phyloP scores from a whole-genome alignment of 2,329 filamentous ascomycete species.

The Verticillium tricorpus region DNA sequence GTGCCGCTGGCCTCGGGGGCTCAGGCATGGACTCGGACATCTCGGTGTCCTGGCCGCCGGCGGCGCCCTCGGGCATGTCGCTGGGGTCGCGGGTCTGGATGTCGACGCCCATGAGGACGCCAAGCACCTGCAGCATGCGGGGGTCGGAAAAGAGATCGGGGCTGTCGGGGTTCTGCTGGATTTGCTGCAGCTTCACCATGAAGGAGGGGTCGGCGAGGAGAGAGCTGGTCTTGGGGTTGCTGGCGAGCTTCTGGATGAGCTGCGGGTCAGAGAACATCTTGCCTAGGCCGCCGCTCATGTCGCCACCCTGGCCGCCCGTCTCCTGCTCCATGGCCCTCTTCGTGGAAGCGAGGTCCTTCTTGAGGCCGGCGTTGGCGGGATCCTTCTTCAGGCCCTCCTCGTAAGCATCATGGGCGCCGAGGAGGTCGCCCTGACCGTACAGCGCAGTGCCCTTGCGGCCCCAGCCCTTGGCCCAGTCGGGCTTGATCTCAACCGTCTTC shows the following conservation, averaged over 20 bases:
- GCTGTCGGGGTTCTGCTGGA: slow-evolving; percentile 77
- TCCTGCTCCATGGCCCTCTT: slow-evolving; percentile 84
- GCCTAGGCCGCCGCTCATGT: slow-evolving; percentile 73
- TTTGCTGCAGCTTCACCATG: slow-evolving; percentile 80
- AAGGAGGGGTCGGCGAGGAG: slow-evolving; percentile 80
- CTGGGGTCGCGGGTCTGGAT: slow-evolving; percentile 54
- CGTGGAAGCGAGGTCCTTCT: slow-evolving; percentile 79
- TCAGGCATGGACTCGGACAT: slow-evolving; percentile 65
- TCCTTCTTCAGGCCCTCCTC: slow-evolving; percentile 93
- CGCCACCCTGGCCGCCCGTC: slow-evolving; percentile 43
- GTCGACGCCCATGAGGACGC: slow-evolving; percentile 88
- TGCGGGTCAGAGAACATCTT: slow-evolving; percentile 93
- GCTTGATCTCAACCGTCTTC: slow-evolving; percentile 92
- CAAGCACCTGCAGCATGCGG: slow-evolving; percentile 88
- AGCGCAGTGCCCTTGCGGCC: slow-evolving; percentile 87
- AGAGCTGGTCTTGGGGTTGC: slow-evolving; percentile 86
- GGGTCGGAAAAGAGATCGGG: slow-evolving; percentile 83
- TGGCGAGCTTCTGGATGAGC: slow-evolving; percentile 82
- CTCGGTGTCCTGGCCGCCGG: slow-evolving; percentile 59
- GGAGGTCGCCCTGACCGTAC: slow-evolving; percentile 81
- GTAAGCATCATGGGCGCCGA: slow-evolving; percentile 84
- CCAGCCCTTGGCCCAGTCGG: slow-evolving; percentile 98
- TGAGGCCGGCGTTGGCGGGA: slow-evolving; percentile 85
- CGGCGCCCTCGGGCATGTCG: slow-evolving; percentile 27
- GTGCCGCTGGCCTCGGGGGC: slow-evolving; percentile 34